These are phyloP conservation scores for Acacia melanoxylon DNA, from an alignment of 306 rosid genomes.

Conservation along the genomic window DNA sequence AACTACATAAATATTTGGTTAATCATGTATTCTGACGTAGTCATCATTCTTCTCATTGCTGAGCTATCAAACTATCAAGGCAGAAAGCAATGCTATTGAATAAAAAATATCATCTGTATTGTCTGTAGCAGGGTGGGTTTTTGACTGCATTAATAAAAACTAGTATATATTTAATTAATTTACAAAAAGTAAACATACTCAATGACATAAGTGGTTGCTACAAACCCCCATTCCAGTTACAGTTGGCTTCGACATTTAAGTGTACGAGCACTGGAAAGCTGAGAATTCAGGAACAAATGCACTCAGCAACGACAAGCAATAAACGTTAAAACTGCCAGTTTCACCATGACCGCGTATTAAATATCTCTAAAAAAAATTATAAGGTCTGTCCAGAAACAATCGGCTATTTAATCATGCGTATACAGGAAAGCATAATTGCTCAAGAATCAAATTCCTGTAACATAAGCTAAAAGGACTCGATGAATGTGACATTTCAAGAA, in stretches of 20 bases:
- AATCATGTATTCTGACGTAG: not conserved
- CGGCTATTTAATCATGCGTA: not conserved
- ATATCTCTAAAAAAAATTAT: not conserved
- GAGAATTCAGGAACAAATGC: conserved; percentile 3
- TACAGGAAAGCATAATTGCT: not conserved
- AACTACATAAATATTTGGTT: not conserved
- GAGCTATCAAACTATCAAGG: not conserved
- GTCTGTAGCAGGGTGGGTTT: not conserved
- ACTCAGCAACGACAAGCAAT: not conserved
- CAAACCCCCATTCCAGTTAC: conserved; percentile 1
- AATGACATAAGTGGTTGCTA: not conserved
- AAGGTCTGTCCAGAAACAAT: not conserved
- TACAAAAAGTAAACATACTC: not conserved
- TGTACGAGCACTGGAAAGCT: conserved; percentile 9
- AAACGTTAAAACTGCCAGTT: not conserved
- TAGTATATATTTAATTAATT: not conserved
- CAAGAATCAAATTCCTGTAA: not conserved
- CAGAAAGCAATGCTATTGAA: not conserved
- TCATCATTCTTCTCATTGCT: not conserved
- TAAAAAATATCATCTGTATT: not conserved
- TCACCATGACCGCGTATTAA: not conserved
- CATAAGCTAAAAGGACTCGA: not conserved
- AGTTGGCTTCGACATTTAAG: not conserved
- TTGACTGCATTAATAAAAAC: not conserved
- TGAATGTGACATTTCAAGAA: not conserved